Conservation (phyloP, 2,329 filamentous ascomycete genomes). For the Aspergillus texensis region DNA sequence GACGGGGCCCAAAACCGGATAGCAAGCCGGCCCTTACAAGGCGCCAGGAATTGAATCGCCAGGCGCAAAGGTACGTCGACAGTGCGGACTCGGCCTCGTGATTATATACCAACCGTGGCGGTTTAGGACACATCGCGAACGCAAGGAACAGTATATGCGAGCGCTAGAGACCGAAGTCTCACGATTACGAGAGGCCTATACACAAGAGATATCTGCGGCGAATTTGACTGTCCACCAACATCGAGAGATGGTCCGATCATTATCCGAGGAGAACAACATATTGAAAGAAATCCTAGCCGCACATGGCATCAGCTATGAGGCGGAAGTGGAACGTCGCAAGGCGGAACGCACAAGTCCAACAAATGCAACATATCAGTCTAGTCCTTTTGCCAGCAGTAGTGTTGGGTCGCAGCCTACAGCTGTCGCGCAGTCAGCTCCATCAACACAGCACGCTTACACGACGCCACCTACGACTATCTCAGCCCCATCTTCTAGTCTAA, state of each 20-base stretch:
- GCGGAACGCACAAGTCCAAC: constrained; percentile 31
- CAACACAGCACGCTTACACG: constrained; percentile 37
- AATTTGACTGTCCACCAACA: constrained; percentile 58
- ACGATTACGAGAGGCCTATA: constrained; percentile 73
- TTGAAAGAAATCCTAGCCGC: constrained; percentile 65
- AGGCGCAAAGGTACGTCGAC: constrained; percentile 78
- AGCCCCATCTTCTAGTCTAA: constrained; percentile 27
- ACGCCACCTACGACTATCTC: constrained; percentile 22
- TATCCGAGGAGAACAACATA: constrained; percentile 77
- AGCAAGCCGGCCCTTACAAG: constrained; percentile 91
- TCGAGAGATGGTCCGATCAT: constrained; percentile 71
- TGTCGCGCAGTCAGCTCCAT: constrained; percentile 26
- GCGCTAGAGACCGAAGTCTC: constrained; percentile 89
- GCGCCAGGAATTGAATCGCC: constrained; percentile 89
- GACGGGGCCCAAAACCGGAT: constrained; percentile 92
- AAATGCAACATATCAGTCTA: constrained; percentile 31
- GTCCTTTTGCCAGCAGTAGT: constrained; percentile 47
- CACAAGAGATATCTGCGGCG: constrained; percentile 68
- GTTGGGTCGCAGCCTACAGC: constrained; percentile 34
- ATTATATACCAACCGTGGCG: constrained; percentile 13
- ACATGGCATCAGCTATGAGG: constrained; percentile 62
- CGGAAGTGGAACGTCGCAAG: constrained; percentile 45
- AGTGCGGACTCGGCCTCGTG: background rate
- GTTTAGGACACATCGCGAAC: constrained; percentile 86
- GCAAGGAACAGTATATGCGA: constrained; percentile 96